Evolutionary conservation across 78 protist species (phyloP).

Genomic region (Dictyostelium capitatum): DNA sequence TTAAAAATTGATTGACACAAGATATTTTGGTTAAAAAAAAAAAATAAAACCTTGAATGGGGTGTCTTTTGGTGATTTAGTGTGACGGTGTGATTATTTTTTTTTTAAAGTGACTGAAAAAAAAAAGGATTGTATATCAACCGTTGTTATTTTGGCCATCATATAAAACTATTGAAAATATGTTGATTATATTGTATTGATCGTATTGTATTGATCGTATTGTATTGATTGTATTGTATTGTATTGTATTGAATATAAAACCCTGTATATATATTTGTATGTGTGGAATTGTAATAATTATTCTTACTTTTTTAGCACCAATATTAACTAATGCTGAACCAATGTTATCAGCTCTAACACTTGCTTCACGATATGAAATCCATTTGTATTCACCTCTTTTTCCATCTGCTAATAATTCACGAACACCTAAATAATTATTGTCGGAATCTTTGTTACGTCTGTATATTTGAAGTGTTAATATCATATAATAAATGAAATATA

Average conservation of each 20-base stretch:
- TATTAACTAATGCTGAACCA: slow-evolving; percentile 51
- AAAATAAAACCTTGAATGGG: too few species aligned
- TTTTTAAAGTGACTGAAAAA: too few species aligned
- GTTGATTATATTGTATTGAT: too few species aligned
- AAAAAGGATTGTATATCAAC: too few species aligned
- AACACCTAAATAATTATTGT: slow-evolving; percentile 56
- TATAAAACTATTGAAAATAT: background rate
- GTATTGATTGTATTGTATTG: too few species aligned
- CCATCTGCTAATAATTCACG: slow-evolving; percentile 58
- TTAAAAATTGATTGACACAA: background rate
- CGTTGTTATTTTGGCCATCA: too few species aligned
- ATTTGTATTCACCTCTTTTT: slow-evolving; percentile 74
- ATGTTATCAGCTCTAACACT: slow-evolving; percentile 47
- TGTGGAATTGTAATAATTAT: background rate
- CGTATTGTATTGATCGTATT: too few species aligned
- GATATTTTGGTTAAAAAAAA: too few species aligned
- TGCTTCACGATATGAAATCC: slow-evolving; percentile 60
- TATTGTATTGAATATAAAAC: background rate
- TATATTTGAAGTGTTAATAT: background rate
- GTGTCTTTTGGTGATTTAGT: too few species aligned
- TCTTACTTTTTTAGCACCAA: slow-evolving; percentile 39
- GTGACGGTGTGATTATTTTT: too few species aligned
- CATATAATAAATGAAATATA: background rate
- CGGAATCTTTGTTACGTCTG: slow-evolving; percentile 41
- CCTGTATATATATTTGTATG: background rate